These are phyloP conservation scores for Lactarius sanguifluus DNA, from an alignment of 768 basidiomycete species.

Conservation along the genomic window DNA sequence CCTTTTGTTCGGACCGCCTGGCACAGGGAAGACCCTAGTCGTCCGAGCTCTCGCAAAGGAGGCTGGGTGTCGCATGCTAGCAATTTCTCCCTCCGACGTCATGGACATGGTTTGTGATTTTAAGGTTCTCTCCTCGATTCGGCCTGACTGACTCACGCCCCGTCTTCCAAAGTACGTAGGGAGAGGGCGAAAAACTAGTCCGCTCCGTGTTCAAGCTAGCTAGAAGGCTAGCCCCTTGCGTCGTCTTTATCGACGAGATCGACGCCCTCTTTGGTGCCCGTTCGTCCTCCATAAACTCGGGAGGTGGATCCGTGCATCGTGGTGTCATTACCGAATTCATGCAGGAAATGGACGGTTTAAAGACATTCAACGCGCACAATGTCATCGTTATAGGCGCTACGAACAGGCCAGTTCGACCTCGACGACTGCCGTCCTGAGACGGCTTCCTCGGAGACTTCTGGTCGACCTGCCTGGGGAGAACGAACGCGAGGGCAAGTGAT, in stretches of 20 bases:
- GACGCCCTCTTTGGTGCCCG: constrained; percentile 91
- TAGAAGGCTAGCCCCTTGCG: constrained; percentile 81
- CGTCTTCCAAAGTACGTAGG: constrained; percentile 64
- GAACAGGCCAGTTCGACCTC: constrained; percentile 85
- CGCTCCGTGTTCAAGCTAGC: constrained; percentile 87
- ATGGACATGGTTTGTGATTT: constrained; percentile 81
- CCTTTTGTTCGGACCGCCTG: constrained; percentile 89
- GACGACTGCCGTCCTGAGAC: constrained; percentile 88
- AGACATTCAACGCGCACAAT: constrained; percentile 71
- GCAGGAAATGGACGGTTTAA: constrained; percentile 96
- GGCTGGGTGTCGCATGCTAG: constrained; percentile 91
- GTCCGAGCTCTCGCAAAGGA: constrained; percentile 91
- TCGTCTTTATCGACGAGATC: constrained; percentile 93
- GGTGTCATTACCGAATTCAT: constrained; percentile 91
- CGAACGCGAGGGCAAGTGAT: constrained; percentile 72
- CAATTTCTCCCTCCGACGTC: constrained; percentile 87
- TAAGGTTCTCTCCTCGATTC: constrained; percentile 10
- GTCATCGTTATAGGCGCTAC: constrained; percentile 94
- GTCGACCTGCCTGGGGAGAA: constrained; percentile 87
- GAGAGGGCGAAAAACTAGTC: constrained; percentile 89
- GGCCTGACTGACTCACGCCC: constrained; percentile 11
- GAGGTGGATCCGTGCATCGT: constrained; percentile 79
- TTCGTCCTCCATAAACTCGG: constrained; percentile 70
- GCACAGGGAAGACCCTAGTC: constrained; percentile 88
- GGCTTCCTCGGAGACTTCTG: constrained; percentile 81